Evolutionary conservation across 192 early-diverging fungal genomes (phyloP), one percentile per base, ranked within the genome.

Genomic region (Umbelopsis vinacea): DNA sequence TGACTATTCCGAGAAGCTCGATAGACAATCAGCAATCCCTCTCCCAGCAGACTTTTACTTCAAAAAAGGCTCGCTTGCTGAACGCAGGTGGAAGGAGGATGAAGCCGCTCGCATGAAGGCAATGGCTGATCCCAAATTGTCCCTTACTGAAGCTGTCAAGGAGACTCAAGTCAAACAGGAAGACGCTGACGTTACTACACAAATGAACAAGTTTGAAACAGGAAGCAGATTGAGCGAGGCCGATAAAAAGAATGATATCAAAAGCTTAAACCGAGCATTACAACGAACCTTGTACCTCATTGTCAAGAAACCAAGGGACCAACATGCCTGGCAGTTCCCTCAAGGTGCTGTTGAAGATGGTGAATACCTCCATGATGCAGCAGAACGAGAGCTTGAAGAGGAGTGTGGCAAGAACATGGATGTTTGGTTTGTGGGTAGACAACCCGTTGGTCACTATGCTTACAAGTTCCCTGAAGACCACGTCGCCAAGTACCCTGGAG

Each of bases 341-440:
- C 87, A 89, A 71, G 89, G 90, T 23, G 76, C 74, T 4, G 82
- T 95, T 3, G 81, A 86, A 67, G 79, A 75, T 33, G 77, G 80
- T 14, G 95, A 96, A 84, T 82, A 89, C 55, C 79, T 96, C 70
- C 85, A 90, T 72, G 83, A 91, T 87, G 93, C 92, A 52, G 93
- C 95, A 43, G 81, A 83, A 68, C 88, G 93, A 72, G 85, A 86
- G 63, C 76, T 96, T 67, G 79, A 79, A 46, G 90, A 90, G 40
- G 82, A 82, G 46, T 93, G 92, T 77, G 95, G 94, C 55, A 76
- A 73, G 38, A 79, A 86, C 55, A 90, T 95, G 89, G 91, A 93
- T 71, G 83, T 89, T 19, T 97, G 94, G 94, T 86, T 92, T 52
- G 95, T 97, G 11, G 94, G 94, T n/a, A 79, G 85, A 66, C 89